A percentile compares a stretch with the other conserved stretches of the same genome.
phyloP scores from a whole-genome alignment of 495 filamentous ascomycete species.

The Aspergillus cavernicola region DNA sequence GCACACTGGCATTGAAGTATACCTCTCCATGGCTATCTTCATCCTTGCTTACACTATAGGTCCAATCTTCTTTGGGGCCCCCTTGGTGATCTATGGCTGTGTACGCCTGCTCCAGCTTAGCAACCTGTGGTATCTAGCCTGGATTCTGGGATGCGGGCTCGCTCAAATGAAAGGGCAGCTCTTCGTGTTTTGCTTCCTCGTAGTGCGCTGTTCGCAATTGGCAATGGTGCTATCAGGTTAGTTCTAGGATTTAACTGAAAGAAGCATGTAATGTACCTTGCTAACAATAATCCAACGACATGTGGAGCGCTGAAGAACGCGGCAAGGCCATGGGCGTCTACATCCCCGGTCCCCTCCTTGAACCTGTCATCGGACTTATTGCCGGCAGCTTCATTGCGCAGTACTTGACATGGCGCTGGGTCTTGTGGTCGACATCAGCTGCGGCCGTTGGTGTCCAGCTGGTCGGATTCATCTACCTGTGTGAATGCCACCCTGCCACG shows the following conservation, averaged over 20 bases:
- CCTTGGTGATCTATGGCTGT: constrained; percentile 73
- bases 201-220: constrained; percentile 47
- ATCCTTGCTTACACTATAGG: constrained; percentile 70
- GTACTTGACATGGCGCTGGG: constrained; percentile 68
- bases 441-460: constrained; percentile 58
- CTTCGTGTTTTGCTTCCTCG: constrained; percentile 54
- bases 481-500: constrained; percentile 65
- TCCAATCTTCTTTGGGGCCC: constrained; percentile 64
- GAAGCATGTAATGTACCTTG: too few relatives aligned
- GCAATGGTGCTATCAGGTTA: constrained; percentile 26
- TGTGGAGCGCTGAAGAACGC: constrained; percentile 66
- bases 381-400: constrained; percentile 64
- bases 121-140: constrained; percentile 64
- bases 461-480: constrained; percentile 61
- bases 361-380: constrained; percentile 62
- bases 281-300: too few relatives aligned
- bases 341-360: constrained; percentile 60
- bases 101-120: constrained; percentile 55
- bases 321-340: constrained; percentile 63
- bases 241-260: too few relatives aligned
- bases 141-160: constrained; percentile 55
- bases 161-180: constrained; percentile 46
- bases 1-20: constrained; percentile 44
- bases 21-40: constrained; percentile 67
- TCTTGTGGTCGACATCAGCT: constrained; percentile 62